Conservation (phyloP, 306 rosid genomes). For the Crotalaria pallida region DNA sequence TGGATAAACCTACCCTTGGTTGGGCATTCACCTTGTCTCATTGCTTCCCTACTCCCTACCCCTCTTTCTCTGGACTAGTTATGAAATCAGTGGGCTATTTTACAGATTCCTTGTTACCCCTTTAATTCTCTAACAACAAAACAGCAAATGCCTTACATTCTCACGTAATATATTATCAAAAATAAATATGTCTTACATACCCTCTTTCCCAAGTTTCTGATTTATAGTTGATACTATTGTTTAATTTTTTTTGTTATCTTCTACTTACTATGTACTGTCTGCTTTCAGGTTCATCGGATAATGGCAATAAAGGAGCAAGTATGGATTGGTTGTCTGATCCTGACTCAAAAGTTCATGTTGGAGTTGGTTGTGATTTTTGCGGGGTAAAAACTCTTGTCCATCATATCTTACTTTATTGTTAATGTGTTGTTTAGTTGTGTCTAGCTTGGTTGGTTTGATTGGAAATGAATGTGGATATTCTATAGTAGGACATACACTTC, state of each 20-base stretch:
- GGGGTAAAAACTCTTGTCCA: constrained; percentile 57
- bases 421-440: not conserved
- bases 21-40: not conserved
- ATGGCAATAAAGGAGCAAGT: constrained; percentile 17
- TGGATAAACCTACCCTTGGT: not conserved
- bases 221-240: not conserved
- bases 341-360: constrained; percentile 36
- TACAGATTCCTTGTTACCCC: not conserved
- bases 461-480: not conserved
- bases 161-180: too few relatives aligned
- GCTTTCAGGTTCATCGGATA: constrained; percentile 44
- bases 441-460: not conserved
- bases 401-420: constrained; percentile 3
- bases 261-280: constrained; percentile 18
- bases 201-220: not conserved
- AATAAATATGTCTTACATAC: not conserved
- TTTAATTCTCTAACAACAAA: not conserved
- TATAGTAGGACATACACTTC: not conserved
- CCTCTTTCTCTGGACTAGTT: not conserved
- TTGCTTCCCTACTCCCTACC: not conserved
- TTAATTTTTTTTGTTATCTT: constrained; percentile 5
- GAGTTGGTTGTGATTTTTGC: constrained; percentile 75
- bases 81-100: not conserved
- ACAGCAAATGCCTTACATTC: too few relatives aligned
- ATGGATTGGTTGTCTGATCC: constrained; percentile 23